phyloP scores from a whole-genome alignment of 1,139 yeast genomes.

The Blastobotrys apis region DNA sequence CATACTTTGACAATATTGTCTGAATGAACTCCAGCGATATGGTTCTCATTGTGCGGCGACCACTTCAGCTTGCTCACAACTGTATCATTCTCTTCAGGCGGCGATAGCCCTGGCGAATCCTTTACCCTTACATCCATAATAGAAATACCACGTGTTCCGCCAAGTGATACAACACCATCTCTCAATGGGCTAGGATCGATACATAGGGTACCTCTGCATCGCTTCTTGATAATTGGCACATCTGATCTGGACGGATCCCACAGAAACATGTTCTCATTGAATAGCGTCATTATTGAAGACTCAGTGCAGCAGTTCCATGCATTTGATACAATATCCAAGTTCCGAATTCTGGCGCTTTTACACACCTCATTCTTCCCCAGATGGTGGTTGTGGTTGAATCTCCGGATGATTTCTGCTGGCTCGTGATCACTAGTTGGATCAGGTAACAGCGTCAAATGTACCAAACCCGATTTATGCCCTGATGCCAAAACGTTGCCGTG shows the following conservation, averaged over 20 bases:
- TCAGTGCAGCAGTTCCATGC: constrained; percentile 42
- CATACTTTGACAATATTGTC: constrained; percentile 61
- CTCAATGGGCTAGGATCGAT: constrained; percentile 49
- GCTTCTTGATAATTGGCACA: constrained; percentile 51
- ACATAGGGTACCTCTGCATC: constrained; percentile 47
- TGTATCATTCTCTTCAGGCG: constrained; percentile 39
- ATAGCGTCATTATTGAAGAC: constrained; percentile 51
- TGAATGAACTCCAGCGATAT: constrained; percentile 62
- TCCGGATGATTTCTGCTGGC: constrained; percentile 66
- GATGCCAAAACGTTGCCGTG: constrained; percentile 48
- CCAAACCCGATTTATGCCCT: constrained; percentile 68
- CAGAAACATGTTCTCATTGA: constrained; percentile 58
- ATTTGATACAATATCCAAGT: constrained; percentile 37
- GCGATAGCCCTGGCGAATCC: constrained; percentile 40
- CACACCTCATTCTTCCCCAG: constrained; percentile 27
- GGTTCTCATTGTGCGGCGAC: constrained; percentile 57
- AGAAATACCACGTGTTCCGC: constrained; percentile 69
- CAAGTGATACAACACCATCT: constrained; percentile 54
- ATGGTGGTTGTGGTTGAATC: constrained; percentile 71
- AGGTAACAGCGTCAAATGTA: constrained; percentile 66
- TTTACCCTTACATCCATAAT: constrained; percentile 58
- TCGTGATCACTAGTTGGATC: constrained; percentile 43
- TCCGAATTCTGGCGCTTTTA: constrained; percentile 36
- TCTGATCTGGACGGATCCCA: constrained; percentile 66
- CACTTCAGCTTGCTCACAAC: constrained; percentile 51